Evolutionary conservation across 805 yeast species (phyloP).

Genomic region (Priceomyces fermenticarens): DNA sequence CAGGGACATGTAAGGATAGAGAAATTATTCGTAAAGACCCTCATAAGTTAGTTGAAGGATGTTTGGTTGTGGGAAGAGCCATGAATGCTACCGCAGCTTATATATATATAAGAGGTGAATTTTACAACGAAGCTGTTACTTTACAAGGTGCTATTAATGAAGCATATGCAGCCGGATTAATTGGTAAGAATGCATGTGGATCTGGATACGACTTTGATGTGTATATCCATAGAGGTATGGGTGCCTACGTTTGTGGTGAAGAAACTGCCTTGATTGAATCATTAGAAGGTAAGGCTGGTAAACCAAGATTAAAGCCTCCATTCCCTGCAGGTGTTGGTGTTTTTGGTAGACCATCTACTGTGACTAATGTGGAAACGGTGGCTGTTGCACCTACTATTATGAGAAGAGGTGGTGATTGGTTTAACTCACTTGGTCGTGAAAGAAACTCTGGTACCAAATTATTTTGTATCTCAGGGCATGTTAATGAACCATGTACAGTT

Average conservation of each 20-base stretch:
- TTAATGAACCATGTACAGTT: slow-evolving; percentile 88
- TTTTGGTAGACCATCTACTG: slow-evolving; percentile 88
- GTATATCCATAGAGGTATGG: slow-evolving; percentile 88
- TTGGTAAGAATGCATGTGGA: slow-evolving; percentile 86
- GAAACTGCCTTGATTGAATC: slow-evolving; percentile 89
- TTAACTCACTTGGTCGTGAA: slow-evolving; percentile 78
- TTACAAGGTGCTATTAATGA: slow-evolving; percentile 83
- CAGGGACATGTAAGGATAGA: slow-evolving; percentile 91
- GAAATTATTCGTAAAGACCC: slow-evolving; percentile 91
- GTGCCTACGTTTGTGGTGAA: slow-evolving; percentile 91
- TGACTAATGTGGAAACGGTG: slow-evolving; percentile 87
- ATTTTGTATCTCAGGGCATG: slow-evolving; percentile 86
- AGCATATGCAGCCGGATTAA: slow-evolving; percentile 75
- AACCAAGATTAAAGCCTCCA: slow-evolving; percentile 91
- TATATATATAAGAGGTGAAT: slow-evolving; percentile 88
- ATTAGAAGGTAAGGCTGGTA: slow-evolving; percentile 89
- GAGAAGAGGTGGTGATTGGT: slow-evolving; percentile 89
- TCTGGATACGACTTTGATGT: slow-evolving; percentile 83
- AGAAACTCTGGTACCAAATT: slow-evolving; percentile 81
- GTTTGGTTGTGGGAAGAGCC: slow-evolving; percentile 83
- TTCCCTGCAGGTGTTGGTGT: slow-evolving; percentile 94
- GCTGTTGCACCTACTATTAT: slow-evolving; percentile 87
- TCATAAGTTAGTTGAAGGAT: slow-evolving; percentile 89
- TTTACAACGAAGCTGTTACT: slow-evolving; percentile 72
- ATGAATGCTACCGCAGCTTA: slow-evolving; percentile 94